Evolutionary conservation across 2,329 filamentous ascomycete species (phyloP).

Genomic region (Ceratocystis diversiconidia): DNA sequence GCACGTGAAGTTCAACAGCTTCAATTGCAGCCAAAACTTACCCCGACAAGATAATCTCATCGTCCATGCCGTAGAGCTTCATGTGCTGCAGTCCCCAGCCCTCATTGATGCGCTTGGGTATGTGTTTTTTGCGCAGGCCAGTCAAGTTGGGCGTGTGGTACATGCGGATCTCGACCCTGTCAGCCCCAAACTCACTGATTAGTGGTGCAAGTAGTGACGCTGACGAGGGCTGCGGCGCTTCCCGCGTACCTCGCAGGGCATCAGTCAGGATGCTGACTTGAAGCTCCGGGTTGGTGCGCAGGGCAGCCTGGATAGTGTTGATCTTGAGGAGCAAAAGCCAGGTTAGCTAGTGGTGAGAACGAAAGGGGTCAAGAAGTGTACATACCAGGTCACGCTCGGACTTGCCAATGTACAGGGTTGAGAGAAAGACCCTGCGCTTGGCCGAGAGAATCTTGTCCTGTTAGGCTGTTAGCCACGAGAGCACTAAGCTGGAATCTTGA

Average conservation of each 20-base stretch:
- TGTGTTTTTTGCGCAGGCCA: conserved; percentile 65
- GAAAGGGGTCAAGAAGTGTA: background rate
- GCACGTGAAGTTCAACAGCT: background rate
- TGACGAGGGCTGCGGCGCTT: conserved; percentile 72
- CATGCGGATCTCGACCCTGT: conserved; percentile 86
- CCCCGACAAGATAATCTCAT: conserved; percentile 90
- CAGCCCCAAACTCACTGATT: conserved; percentile 67
- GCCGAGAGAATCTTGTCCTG: conserved; percentile 71
- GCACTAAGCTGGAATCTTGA: background rate
- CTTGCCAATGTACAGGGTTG: conserved; percentile 94
- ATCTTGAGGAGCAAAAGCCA: conserved; percentile 36
- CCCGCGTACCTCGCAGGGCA: conserved; percentile 76
- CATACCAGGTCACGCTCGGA: conserved; percentile 70
- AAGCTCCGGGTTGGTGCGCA: conserved; percentile 59
- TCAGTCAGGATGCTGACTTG: conserved; percentile 84
- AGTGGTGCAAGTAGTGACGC: conserved; percentile 77
- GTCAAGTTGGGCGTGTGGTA: conserved; percentile 95
- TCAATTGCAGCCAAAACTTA: conserved; percentile 27
- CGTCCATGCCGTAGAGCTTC: conserved; percentile 93
- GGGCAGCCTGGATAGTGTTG: conserved; percentile 57
- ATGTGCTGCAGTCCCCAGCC: conserved; percentile 98
- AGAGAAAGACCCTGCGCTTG: conserved; percentile 69
- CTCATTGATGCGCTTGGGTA: conserved; percentile 87
- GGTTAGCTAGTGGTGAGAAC: conserved; percentile 17
- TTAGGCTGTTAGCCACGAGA: background rate